A percentile compares a stretch with the other conserved stretches of the same genome.
Conservation (phyloP, 352 stramenopile genomes). For the Pelagophyceae sp. region DNA sequence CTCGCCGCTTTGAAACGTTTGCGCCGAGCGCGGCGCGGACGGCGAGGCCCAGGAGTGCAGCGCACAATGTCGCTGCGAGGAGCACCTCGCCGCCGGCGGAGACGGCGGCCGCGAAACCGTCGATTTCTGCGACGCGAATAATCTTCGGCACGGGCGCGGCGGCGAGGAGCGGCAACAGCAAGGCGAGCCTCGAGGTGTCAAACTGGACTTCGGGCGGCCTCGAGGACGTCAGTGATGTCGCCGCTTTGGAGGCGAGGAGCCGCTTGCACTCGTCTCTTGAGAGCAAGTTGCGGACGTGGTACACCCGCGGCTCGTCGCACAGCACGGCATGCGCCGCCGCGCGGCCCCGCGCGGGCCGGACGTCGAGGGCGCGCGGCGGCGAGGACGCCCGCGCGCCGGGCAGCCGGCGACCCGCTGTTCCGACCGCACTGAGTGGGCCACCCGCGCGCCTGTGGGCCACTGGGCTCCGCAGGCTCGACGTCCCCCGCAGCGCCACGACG, state of each 20-base stretch:
- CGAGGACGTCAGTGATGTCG: too few relatives aligned
- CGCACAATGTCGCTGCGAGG: neutral
- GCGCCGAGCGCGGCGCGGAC: neutral
- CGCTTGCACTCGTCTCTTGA: neutral
- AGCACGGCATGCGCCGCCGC: neutral
- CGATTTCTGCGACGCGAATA: neutral
- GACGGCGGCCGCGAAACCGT: neutral
- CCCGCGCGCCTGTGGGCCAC: too few relatives aligned
- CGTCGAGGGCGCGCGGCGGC: too few relatives aligned
- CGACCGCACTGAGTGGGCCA: too few relatives aligned
- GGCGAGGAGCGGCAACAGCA: neutral
- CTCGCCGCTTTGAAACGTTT: too few relatives aligned
- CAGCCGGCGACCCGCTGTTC: too few relatives aligned
- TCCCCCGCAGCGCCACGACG: too few relatives aligned
- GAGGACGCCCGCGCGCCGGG: too few relatives aligned
- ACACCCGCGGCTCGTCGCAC: neutral
- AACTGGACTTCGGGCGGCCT: too few relatives aligned
- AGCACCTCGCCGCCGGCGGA: neutral
- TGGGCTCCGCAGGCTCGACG: too few relatives aligned
- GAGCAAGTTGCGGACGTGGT: neutral
- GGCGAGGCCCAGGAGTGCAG: neutral
- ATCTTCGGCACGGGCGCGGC: neutral
- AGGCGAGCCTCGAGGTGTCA: neutral
- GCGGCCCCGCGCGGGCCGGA: too few relatives aligned
- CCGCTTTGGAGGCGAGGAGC: neutral